Percentiles rank a stretch among this genome's conserved stretches.
Conservation (phyloP, 2,329 filamentous ascomycete genomes). For the Nemania serpens region DNA sequence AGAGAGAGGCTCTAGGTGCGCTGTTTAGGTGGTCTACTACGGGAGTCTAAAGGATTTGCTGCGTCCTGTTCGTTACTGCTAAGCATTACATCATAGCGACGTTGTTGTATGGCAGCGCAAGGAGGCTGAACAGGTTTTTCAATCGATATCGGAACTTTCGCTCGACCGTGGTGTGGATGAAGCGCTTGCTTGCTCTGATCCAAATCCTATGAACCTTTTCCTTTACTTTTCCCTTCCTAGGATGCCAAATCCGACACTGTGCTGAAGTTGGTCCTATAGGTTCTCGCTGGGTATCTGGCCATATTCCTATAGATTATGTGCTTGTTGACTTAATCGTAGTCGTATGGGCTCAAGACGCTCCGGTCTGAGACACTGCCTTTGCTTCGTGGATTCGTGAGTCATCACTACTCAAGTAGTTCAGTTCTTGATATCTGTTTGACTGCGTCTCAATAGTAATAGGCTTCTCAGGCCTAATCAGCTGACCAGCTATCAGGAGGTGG, state of each 20-base stretch:
- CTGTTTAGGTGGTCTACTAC: too few relatives aligned
- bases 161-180: background rate
- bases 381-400: background rate
- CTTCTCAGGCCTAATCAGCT: conserved; percentile 1
- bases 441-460: background rate
- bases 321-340: conserved; percentile 22
- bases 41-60: conserved; percentile 50
- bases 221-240: conserved; percentile 30
- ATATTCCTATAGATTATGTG: conserved; percentile 9
- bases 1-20: conserved; percentile 53
- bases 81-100: conserved; percentile 61
- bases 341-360: conserved; percentile 15
- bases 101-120: conserved; percentile 54
- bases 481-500: conserved; percentile 19
- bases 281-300: background rate
- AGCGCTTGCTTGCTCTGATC: conserved; percentile 31
- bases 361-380: conserved; percentile 16
- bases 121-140: too few relatives aligned
- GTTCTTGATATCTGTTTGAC: background rate
- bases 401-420: conserved; percentile 2
- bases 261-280: conserved; percentile 20
- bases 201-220: conserved; percentile 30
- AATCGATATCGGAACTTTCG: background rate
- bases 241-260: conserved; percentile 37
- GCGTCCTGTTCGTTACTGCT: conserved; percentile 51